Evolutionary conservation across 2,329 filamentous ascomycete species (phyloP).

Genomic region (Xenosphaeropsis pyriputrescens): DNA sequence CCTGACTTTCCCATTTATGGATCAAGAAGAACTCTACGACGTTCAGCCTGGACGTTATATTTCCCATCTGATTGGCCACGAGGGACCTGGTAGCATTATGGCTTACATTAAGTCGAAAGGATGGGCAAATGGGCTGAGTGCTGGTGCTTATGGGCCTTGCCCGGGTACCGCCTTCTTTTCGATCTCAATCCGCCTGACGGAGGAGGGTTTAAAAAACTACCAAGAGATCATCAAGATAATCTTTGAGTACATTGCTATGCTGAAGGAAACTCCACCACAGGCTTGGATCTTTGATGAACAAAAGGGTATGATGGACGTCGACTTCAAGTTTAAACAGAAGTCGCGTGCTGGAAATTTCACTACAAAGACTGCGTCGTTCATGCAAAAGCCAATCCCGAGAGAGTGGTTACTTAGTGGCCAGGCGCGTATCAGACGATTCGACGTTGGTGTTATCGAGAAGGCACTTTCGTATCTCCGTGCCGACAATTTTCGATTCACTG

Average conservation of each 20-base stretch:
- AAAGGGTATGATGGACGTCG: constrained; percentile 77
- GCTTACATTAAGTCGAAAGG: constrained; percentile 59
- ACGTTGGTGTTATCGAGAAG: constrained; percentile 59
- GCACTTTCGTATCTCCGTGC: constrained; percentile 62
- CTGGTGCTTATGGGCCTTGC: constrained; percentile 48
- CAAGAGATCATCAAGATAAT: constrained; percentile 51
- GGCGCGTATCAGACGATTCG: constrained; percentile 64
- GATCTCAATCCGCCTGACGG: constrained; percentile 49
- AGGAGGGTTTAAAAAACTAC: constrained; percentile 41
- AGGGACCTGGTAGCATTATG: constrained; percentile 60
- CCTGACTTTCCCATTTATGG: constrained; percentile 53
- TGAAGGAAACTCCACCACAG: constrained; percentile 66
- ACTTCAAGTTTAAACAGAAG: constrained; percentile 93
- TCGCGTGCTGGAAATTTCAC: constrained; percentile 80
- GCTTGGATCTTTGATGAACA: constrained; percentile 93
- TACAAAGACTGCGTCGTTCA: constrained; percentile 67
- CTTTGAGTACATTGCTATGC: constrained; percentile 74
- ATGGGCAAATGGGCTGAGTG: constrained; percentile 54
- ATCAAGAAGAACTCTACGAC: constrained; percentile 53
- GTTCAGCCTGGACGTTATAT: constrained; percentile 57
- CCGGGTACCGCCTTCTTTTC: constrained; percentile 51
- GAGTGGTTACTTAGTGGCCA: constrained; percentile 79
- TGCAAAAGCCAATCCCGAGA: constrained; percentile 81
- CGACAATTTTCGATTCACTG: constrained; percentile 76
- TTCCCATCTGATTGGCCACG: constrained; percentile 59